Evolutionary conservation across 2,329 filamentous ascomycete species (phyloP).

Genomic region (Colletotrichum tofieldiae): DNA sequence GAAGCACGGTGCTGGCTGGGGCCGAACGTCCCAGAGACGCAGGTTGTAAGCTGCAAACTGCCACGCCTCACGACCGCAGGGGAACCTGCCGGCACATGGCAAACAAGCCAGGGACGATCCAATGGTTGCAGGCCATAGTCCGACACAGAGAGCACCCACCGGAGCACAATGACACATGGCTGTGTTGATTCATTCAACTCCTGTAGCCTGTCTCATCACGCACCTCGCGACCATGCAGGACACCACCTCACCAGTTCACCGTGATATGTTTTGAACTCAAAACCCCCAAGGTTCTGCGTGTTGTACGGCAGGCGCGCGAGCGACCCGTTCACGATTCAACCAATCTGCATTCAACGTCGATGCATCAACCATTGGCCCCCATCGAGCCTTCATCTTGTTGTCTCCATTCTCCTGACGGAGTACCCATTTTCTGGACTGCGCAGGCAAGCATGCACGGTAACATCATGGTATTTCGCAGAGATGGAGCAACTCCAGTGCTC

Average conservation of each 20-base stretch:
- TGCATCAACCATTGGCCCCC: neutral
- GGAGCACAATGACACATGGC: conserved; percentile 9
- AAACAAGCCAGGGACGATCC: neutral
- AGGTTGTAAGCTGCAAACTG: conserved; percentile 35
- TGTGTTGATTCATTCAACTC: conserved; percentile 2
- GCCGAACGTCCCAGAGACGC: conserved; percentile 13
- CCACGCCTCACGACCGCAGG: conserved; percentile 22
- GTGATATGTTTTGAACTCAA: conserved; percentile 33
- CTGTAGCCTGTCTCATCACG: conserved; percentile 3
- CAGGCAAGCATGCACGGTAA: neutral
- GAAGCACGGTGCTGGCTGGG: conserved; percentile 19
- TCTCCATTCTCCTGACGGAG: neutral
- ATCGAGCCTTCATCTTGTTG: conserved; percentile 23
- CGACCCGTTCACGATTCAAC: neutral
- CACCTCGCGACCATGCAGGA: neutral
- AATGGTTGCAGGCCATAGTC: neutral
- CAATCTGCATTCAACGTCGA: neutral
- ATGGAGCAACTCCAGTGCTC: conserved; percentile 8
- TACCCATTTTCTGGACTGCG: neutral
- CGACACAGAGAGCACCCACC: neutral
- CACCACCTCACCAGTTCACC: conserved; percentile 18
- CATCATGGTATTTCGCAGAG: conserved; percentile 1
- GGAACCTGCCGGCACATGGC: conserved; percentile 10
- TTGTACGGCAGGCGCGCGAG: neutral
- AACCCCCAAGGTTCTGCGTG: neutral